A percentile compares a stretch with the other conserved stretches of the same genome.
These are phyloP conservation scores for Pholiota conissans DNA, from an alignment of 768 basidiomycete genomes.

Conservation along the genomic window DNA sequence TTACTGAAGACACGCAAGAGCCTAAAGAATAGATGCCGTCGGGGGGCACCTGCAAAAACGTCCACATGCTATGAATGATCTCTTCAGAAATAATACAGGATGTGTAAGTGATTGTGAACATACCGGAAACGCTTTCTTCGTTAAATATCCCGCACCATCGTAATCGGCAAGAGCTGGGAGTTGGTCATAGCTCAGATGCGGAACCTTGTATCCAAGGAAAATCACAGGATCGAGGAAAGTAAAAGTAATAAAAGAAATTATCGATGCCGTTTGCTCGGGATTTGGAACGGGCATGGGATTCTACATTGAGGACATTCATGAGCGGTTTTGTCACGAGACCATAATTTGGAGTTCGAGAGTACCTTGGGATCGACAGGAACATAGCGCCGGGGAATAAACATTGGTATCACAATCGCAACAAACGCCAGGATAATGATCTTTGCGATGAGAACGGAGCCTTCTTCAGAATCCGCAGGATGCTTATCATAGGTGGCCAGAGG, in stretches of 20 bases:
- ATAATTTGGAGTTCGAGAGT: neutral
- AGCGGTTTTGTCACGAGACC: too few relatives aligned
- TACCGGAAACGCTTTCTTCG: slow-evolving; percentile 13
- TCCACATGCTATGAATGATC: slow-evolving; percentile 35
- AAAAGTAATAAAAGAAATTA: slow-evolving; percentile 42
- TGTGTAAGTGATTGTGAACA: slow-evolving; percentile 17
- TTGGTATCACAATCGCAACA: slow-evolving; percentile 47
- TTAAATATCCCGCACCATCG: slow-evolving; percentile 33
- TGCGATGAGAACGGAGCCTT: slow-evolving; percentile 47
- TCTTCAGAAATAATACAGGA: slow-evolving; percentile 18
- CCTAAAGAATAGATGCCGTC: slow-evolving; percentile 45
- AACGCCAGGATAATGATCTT: slow-evolving; percentile 44
- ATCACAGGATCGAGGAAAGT: slow-evolving; percentile 53
- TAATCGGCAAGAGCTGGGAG: slow-evolving; percentile 48
- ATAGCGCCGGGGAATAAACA: slow-evolving; percentile 53
- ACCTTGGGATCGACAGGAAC: slow-evolving; percentile 54
- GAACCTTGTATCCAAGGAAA: slow-evolving; percentile 31
- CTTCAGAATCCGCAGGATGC: slow-evolving; percentile 41
- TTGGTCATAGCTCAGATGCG: slow-evolving; percentile 31
- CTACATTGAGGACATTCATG: slow-evolving; percentile 16
- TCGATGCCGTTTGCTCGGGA: slow-evolving; percentile 50
- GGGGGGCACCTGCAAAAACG: slow-evolving; percentile 35
- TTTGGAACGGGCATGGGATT: slow-evolving; percentile 28
- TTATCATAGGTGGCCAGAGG: slow-evolving; percentile 53
- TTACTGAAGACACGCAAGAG: slow-evolving; percentile 38